A percentile compares a stretch with the other conserved stretches of the same genome.
phyloP scores from a whole-genome alignment of 805 yeast species.

The Ogataea corticis region DNA sequence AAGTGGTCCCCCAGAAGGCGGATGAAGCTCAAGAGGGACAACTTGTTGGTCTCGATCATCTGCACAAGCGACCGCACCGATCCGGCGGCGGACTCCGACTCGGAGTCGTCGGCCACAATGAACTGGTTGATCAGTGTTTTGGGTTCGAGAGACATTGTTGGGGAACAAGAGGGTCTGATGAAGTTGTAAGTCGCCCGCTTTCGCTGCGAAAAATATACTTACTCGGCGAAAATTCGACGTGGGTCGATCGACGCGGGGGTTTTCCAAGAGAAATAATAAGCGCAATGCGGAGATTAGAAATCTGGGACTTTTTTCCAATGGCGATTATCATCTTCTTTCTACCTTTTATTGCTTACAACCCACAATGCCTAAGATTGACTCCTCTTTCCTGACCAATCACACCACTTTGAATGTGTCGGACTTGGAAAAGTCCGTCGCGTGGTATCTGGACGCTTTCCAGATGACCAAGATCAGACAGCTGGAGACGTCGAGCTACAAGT shows the following conservation, averaged over 20 bases:
- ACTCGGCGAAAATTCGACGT: no score
- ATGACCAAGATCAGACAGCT: constrained; percentile 58
- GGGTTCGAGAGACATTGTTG: constrained; percentile 24
- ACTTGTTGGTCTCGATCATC: constrained; percentile 21
- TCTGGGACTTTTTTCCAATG: background rate
- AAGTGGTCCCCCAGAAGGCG: constrained; percentile 47
- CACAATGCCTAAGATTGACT: constrained; percentile 4
- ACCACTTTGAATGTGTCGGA: constrained; percentile 82
- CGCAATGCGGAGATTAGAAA: background rate
- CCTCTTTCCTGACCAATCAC: constrained; percentile 51
- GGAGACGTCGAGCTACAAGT: constrained; percentile 58
- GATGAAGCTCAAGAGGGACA: constrained; percentile 45
- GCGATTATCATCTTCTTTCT: no score
- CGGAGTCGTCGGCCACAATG: constrained; percentile 42
- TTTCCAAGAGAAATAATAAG: no score
- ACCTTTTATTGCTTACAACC: background rate
- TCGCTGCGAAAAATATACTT: no score
- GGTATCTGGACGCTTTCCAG: constrained; percentile 75
- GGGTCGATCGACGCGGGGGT: background rate
- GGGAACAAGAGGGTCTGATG: background rate
- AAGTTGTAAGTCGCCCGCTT: no score
- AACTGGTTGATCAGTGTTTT: constrained; percentile 35
- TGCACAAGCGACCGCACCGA: constrained; percentile 33
- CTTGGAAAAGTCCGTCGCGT: constrained; percentile 68
- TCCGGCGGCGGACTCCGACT: constrained; percentile 31